Base-by-base conservation (phyloP, 2,329 filamentous ascomycete species). In the Beauveria asiatica region DNA sequence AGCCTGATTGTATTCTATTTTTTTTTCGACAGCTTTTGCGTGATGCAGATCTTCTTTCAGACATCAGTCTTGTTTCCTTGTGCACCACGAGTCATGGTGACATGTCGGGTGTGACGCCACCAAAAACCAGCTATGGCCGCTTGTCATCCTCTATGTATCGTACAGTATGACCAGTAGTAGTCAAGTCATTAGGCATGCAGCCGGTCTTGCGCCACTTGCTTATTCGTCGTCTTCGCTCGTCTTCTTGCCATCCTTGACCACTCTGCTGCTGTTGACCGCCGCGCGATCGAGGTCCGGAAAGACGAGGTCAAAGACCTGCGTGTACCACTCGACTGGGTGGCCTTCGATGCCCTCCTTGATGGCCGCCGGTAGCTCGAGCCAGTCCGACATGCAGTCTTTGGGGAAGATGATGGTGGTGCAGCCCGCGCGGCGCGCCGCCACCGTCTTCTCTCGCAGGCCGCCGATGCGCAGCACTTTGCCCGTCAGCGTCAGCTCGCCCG, bases 271-370 rank as follows among this genome's bases (percentile, higher is more conserved):
- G 73, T 89, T 94, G 63, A 88, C 91, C 62, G 83, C 76, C 46
- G 87, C 81, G 63, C 78, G 80, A 74, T 97, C 89, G 19, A 97
- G 74, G 64, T 88, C 79, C 42, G 90, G 86, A 79, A 99, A 99
- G 66, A 97, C 86, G 63, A 96, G 81, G 64, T 93, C 83, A 72
- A 97, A 97, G 55, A 99, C 90, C 66, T 99, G 92, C 7, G 83
- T 83, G 78, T 97, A 99, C 94, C 94, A 99, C 69, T 83, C 86
- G 19, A 93, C 93, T 0, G 94, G 88, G 66, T 88, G 89, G 69
- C 95, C 94, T 75, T 96, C 87, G 64, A 99, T 90, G 66, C 92
- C 92, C 70, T 96, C 84, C 77, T 97, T 99, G 79, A 99, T 99
- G 71, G 97, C 97, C 94, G 99, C 72, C 59, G 95, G 94, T 67